Evolutionary conservation across 78 protist genomes (phyloP).

Genomic region (Dictyostelium purpureum): DNA sequence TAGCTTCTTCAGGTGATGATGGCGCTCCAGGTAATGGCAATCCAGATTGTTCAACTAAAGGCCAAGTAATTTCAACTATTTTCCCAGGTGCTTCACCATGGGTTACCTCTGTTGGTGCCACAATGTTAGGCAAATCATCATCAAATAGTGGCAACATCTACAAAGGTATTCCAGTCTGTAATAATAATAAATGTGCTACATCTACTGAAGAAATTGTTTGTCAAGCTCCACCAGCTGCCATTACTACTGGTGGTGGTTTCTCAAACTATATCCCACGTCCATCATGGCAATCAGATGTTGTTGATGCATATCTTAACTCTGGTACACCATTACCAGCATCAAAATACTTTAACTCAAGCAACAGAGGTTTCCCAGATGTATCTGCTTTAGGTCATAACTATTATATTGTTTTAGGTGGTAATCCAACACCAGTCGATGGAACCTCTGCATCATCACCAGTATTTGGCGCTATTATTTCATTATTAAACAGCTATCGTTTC

Average conservation of each 20-base stretch:
- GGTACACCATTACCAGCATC: conserved; percentile 22
- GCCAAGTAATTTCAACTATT: conserved; percentile 16
- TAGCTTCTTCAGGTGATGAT: conserved; percentile 77
- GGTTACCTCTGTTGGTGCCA: conserved; percentile 71
- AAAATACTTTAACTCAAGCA: conserved; percentile 34
- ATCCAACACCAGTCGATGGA: conserved; percentile 29
- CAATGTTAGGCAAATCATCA: conserved; percentile 2
- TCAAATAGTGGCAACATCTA: neutral
- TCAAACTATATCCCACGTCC: conserved; percentile 48
- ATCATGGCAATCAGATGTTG: conserved; percentile 23
- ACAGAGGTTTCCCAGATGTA: conserved; percentile 83
- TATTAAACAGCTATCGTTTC: conserved; percentile 56
- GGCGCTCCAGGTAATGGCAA: conserved; percentile 70
- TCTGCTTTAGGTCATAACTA: conserved; percentile 77
- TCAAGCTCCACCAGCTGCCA: conserved; percentile 43
- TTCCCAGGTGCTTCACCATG: conserved; percentile 74
- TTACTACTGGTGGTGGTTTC: conserved; percentile 87
- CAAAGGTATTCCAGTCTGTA: conserved; percentile 22
- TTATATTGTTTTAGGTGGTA: conserved; percentile 14
- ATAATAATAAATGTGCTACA: conserved; percentile 3
- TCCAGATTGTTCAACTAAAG: neutral
- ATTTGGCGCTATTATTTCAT: conserved; percentile 54
- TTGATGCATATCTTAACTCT: conserved; percentile 15
- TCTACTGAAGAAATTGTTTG: conserved; percentile 55
- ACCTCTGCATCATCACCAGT: conserved; percentile 79